Base-by-base conservation (phyloP, 1,139 yeast genomes). In the Kodamaea sp. region DNA sequence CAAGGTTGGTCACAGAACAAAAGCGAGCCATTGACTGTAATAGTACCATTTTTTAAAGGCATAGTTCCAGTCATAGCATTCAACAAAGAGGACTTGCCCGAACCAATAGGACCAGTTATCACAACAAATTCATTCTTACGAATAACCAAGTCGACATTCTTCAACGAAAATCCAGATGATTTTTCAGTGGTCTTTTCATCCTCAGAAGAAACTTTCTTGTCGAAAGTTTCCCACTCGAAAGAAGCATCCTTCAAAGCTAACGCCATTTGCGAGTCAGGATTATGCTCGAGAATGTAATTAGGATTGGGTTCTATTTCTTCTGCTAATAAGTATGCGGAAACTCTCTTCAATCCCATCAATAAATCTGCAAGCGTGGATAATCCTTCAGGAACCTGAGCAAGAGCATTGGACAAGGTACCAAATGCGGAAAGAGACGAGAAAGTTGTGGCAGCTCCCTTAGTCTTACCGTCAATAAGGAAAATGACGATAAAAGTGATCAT, bases 361-460 rank as follows among this genome's bases (percentile, higher is more conserved):
- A 84, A 85, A 57, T 85, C 94, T 3, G 79, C 73, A 37, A 78
- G 80, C 36, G 76, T 61, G 16, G 86, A 79, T 31, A 82, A 59
- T 44, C 83, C 78, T 57, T 85, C 63, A 21, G 95, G 96, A 32
- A 84, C 61, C 44, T 84, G 64, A 50, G 83, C 65, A 15, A 73
- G 63, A 37, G 63, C 66, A 31, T 58, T 59, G 2, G 77, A 53
- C 38, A 74, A 62, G 22, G 78, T 70, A 45, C 80, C 80, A 63
- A 86, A 88, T 31, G 85, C 69, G 0, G 92, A 73, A 34, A 88
- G 64, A 7, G 95, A 81, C 0, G 96, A 75, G 53, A 88, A 88
- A 7, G 87, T 78, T 19, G 73, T 65, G 3, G 86, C 88, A 1
- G 94, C 80, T 40, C 70, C 66, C 43, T 77, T 70, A 10, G 52